phyloP scores from a whole-genome alignment of 2,329 filamentous ascomycete genomes.

The Ilyonectria sp. region DNA sequence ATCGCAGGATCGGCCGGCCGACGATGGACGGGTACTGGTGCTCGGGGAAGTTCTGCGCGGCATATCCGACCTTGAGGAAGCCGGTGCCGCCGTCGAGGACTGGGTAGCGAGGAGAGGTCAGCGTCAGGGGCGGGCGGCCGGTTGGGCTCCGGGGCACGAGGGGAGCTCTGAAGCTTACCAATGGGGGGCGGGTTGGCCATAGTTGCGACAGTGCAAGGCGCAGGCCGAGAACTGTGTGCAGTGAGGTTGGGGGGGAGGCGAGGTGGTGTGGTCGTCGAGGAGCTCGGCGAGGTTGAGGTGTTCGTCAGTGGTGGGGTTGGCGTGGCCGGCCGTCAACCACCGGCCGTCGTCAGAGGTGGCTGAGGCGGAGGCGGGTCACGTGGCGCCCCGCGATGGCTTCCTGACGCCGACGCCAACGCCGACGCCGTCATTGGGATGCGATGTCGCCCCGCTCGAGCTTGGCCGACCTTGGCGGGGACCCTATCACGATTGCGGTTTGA shows the following conservation, averaged over 20 bases:
- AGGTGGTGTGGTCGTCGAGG: slow-evolving; percentile 42
- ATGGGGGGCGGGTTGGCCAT: slow-evolving; percentile 70
- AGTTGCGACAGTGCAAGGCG: slow-evolving; percentile 48
- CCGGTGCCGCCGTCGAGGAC: slow-evolving; percentile 99
- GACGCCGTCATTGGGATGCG: slow-evolving; percentile 11
- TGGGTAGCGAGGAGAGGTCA: slow-evolving; percentile 57
- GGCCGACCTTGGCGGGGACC: not conserved
- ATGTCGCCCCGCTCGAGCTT: slow-evolving; percentile 20
- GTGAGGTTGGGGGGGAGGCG: slow-evolving; percentile 39
- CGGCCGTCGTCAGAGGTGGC: slow-evolving; percentile 56
- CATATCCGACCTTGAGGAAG: slow-evolving; percentile 99
- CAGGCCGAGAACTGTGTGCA: slow-evolving; percentile 21
- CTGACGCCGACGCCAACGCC: not conserved
- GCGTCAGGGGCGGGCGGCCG: slow-evolving; percentile 39
- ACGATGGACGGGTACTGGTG: slow-evolving; percentile 99
- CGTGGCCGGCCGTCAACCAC: slow-evolving; percentile 33
- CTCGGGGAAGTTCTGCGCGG: slow-evolving; percentile 99
- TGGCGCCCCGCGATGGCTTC: slow-evolving; percentile 53
- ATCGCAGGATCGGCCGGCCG: slow-evolving; percentile 95
- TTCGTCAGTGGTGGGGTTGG: slow-evolving; percentile 55
- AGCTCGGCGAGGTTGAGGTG: slow-evolving; percentile 50
- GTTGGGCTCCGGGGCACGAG: slow-evolving; percentile 32
- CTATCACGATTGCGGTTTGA: slow-evolving; percentile 5
- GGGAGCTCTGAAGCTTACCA: slow-evolving; percentile 58
- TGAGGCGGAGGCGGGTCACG: slow-evolving; percentile 53